Evolutionary conservation across 176 grass and related monocot species (phyloP).

Genomic region (Hyparrhenia diplandra): DNA sequence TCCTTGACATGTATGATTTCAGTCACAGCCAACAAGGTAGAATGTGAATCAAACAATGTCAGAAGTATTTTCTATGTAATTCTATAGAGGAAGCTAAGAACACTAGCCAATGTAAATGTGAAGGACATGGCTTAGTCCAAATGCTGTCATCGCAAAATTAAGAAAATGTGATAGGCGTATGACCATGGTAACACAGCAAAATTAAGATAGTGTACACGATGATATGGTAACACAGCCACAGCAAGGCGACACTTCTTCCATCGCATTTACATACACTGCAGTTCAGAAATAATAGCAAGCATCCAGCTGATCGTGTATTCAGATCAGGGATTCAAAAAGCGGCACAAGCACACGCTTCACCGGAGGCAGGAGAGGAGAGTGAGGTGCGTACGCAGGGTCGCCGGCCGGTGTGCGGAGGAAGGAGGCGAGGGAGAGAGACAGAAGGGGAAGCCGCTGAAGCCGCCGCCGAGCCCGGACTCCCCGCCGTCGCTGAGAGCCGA

Average conservation of each 20-base stretch:
- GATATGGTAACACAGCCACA: not conserved
- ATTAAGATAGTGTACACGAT: not conserved
- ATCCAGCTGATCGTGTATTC: not conserved
- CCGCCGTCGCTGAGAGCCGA: too few species aligned
- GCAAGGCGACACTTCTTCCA: too few species aligned
- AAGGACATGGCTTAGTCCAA: not conserved
- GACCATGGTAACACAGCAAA: not conserved
- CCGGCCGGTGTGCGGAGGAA: too few species aligned
- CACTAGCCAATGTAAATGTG: not conserved
- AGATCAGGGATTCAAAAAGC: too few species aligned
- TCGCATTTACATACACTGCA: not conserved
- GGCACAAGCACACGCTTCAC: too few species aligned
- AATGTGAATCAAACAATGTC: not conserved
- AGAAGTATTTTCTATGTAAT: constrained; percentile 1
- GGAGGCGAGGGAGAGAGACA: too few species aligned
- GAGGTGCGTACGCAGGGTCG: too few species aligned
- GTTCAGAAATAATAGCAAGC: not conserved
- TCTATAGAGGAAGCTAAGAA: not conserved
- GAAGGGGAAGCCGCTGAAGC: too few species aligned
- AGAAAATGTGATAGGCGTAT: not conserved
- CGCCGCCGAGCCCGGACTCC: too few species aligned
- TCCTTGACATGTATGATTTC: constrained; percentile 2
- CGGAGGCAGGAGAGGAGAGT: too few species aligned
- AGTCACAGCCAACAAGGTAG: not conserved
- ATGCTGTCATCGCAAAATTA: not conserved